Conservation (phyloP, 2,329 filamentous ascomycete species). For the Coniochaeta ligniaria region DNA sequence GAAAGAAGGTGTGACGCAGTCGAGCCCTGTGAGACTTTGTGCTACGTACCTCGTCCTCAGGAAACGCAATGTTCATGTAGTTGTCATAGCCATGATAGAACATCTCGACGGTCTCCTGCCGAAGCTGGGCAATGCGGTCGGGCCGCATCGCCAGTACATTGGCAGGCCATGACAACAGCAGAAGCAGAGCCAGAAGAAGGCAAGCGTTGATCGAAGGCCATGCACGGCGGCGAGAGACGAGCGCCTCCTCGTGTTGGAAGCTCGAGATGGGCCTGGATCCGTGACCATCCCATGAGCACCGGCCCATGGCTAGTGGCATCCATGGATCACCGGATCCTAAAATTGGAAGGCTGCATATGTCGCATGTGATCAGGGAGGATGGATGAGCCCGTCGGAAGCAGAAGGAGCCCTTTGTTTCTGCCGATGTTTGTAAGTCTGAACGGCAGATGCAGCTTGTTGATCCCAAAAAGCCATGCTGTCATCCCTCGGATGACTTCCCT, state of each 20-base stretch:
- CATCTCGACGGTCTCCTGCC: conserved; percentile 62
- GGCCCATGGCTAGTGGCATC: conserved; percentile 29
- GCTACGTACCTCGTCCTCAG: conserved; percentile 71
- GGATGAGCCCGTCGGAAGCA: neutral
- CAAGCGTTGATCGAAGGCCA: conserved; percentile 10
- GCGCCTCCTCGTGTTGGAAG: conserved; percentile 1
- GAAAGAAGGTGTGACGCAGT: neutral
- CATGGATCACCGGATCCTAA: conserved; percentile 22
- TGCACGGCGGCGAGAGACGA: neutral
- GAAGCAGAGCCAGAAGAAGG: conserved; percentile 14
- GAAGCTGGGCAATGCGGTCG: conserved; percentile 46
- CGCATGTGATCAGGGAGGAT: neutral
- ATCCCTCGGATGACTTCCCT: neutral
- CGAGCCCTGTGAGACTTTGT: neutral
- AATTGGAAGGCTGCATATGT: conserved; percentile 24
- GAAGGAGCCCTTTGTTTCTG: neutral
- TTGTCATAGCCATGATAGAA: conserved; percentile 97
- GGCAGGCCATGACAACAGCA: conserved; percentile 33
- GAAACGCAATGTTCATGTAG: conserved; percentile 90
- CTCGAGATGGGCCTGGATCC: conserved; percentile 5
- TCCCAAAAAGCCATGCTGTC: neutral
- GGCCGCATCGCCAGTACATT: conserved; percentile 42
- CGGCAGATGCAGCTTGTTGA: neutral
- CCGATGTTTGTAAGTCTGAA: neutral
- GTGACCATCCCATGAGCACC: conserved; percentile 5